Evolutionary conservation across 2,329 filamentous ascomycete genomes (phyloP).

Genomic region (Penicillium sclerotigenum): DNA sequence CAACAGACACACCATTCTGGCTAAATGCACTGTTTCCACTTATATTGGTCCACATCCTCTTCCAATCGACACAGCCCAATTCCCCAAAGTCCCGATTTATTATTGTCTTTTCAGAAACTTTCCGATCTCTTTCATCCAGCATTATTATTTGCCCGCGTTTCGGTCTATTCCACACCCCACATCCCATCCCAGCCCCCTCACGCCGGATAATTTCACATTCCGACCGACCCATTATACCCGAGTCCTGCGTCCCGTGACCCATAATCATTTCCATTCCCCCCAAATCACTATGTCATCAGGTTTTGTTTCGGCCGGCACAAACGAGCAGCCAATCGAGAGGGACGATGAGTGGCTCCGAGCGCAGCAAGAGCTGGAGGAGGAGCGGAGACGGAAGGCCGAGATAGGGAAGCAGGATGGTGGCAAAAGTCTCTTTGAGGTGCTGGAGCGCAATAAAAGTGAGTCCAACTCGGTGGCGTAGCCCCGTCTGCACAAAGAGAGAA

Average conservation of each 20-base stretch:
- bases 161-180: conserved; percentile 2
- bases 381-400: conserved; percentile 45
- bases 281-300: conserved; percentile 45
- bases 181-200: background rate
- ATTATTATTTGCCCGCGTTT: background rate
- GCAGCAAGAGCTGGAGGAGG: conserved; percentile 47
- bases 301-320: conserved; percentile 46
- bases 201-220: conserved; percentile 16
- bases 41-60: background rate
- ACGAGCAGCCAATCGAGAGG: conserved; percentile 38
- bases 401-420: conserved; percentile 53
- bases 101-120: background rate
- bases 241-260: conserved; percentile 1
- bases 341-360: conserved; percentile 46
- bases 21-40: background rate
- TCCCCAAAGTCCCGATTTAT: background rate
- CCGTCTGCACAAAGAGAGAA: background rate
- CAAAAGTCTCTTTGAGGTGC: conserved; percentile 49
- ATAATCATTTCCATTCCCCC: conserved; percentile 5
- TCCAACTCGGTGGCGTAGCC: conserved; percentile 6
- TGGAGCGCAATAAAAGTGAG: conserved; percentile 52
- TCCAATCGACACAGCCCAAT: background rate
- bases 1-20: background rate
- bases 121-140: background rate
- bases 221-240: conserved; percentile 16